Conservation (phyloP, 352 stramenopile genomes). For the Saprolegnia diclina region DNA sequence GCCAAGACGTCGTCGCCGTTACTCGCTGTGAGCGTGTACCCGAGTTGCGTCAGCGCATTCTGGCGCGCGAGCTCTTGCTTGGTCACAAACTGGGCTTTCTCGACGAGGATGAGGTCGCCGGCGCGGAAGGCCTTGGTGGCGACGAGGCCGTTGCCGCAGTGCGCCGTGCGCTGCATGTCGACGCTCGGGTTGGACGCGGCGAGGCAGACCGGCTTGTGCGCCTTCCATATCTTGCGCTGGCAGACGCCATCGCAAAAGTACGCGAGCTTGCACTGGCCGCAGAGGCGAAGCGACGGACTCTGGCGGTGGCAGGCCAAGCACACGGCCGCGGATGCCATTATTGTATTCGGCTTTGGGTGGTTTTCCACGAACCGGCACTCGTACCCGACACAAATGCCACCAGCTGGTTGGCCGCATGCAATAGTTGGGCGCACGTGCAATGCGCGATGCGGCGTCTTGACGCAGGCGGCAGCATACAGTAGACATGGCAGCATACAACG, state of each 20-base stretch:
- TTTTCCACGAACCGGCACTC: background rate
- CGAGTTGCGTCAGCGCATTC: conserved; percentile 19
- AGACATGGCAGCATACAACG: too few relatives aligned
- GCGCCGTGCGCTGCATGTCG: conserved; percentile 8
- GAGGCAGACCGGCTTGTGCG: conserved; percentile 22
- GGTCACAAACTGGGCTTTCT: conserved; percentile 16
- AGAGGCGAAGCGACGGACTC: conserved; percentile 18
- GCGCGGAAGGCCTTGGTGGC: conserved; percentile 17
- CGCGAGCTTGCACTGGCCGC: conserved; percentile 22
- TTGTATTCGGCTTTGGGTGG: background rate
- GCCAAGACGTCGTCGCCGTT: background rate
- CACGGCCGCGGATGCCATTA: background rate
- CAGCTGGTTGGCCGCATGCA: too few relatives aligned
- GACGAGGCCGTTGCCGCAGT: conserved; percentile 21
- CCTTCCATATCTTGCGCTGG: conserved; percentile 27
- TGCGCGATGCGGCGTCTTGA: too few relatives aligned
- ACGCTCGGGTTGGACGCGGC: conserved; percentile 17
- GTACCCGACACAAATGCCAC: background rate
- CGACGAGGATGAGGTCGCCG: conserved; percentile 25
- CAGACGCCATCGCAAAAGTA: conserved; percentile 22
- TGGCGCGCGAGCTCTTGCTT: conserved; percentile 9
- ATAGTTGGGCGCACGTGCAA: too few relatives aligned
- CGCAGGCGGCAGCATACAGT: too few relatives aligned
- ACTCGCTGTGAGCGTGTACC: conserved; percentile 15
- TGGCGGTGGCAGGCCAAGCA: conserved; percentile 24